Percentiles rank a stretch among this genome's conserved stretches.
phyloP scores from a whole-genome alignment of 441 rosid species.

The Erodium trifolium region DNA sequence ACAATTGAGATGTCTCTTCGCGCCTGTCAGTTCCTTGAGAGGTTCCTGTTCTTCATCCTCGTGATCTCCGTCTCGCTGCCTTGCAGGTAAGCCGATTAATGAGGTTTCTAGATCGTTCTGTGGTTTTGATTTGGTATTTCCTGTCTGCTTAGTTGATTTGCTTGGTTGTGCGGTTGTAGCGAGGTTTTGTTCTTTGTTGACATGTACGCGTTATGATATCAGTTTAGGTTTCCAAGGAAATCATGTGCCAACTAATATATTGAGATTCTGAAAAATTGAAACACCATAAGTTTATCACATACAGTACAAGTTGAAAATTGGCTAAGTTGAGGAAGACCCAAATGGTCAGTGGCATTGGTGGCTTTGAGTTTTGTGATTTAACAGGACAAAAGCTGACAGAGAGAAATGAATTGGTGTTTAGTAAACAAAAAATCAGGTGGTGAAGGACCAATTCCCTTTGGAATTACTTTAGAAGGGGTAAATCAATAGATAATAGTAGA shows the following conservation, averaged over 20 bases:
- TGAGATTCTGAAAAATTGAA: background rate
- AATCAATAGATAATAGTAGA: too few relatives aligned
- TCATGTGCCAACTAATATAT: background rate
- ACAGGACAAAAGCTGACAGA: background rate
- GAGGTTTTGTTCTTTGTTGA: background rate
- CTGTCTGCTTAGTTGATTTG: background rate
- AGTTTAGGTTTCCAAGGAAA: background rate
- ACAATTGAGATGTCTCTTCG: constrained; percentile 21
- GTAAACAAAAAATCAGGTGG: background rate
- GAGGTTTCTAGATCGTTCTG: constrained; percentile 1
- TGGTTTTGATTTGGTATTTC: background rate
- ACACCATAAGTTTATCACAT: background rate
- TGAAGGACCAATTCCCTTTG: too few relatives aligned
- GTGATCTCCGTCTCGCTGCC: constrained; percentile 15
- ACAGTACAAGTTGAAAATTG: background rate
- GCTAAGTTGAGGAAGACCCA: background rate
- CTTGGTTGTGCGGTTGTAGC: background rate
- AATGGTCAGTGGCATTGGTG: background rate
- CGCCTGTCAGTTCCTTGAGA: constrained; percentile 4
- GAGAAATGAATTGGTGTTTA: background rate
- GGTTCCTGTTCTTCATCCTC: constrained; percentile 20
- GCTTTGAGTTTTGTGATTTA: background rate
- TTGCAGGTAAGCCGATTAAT: constrained; percentile 24
- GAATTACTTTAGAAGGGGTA: too few relatives aligned
- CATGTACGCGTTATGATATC: background rate